These are phyloP conservation scores for Aristolochia fimbriata DNA, from an alignment of 164 flowering plant species.

Conservation along the genomic window DNA sequence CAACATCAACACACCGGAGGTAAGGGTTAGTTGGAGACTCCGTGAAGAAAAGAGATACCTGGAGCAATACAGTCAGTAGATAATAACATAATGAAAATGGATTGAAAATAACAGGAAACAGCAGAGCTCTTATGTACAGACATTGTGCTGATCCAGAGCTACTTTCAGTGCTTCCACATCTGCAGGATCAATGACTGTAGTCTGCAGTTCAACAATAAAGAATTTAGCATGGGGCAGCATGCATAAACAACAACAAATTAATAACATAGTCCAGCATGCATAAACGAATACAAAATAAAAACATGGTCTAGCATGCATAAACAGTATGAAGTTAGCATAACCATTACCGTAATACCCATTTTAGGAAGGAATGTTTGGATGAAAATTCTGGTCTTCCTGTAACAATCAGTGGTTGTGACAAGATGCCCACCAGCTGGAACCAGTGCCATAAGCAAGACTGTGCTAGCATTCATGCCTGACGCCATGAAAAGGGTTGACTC, in stretches of 20 bases:
- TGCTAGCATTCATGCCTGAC: constrained; percentile 96
- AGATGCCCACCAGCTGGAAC: constrained; percentile 94
- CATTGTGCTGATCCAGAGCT: constrained; percentile 63
- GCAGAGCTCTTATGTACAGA: constrained; percentile 22
- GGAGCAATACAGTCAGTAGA: constrained; percentile 12
- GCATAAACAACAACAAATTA: too few relatives aligned
- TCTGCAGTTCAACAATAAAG: constrained; percentile 39
- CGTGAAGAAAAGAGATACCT: constrained; percentile 93
- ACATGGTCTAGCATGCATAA: neutral
- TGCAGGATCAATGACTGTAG: constrained; percentile 86
- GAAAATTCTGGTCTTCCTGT: constrained; percentile 81
- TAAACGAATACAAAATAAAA: neutral
- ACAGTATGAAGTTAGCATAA: neutral
- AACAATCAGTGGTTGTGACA: constrained; percentile 93
- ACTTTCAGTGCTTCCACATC: constrained; percentile 60
- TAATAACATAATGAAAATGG: neutral
- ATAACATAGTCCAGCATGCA: neutral
- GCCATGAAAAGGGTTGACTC: constrained; percentile 82
- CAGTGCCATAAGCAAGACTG: constrained; percentile 75
- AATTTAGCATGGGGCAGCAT: too few relatives aligned
- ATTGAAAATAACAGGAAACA: neutral
- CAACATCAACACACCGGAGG: constrained; percentile 85
- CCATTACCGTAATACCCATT: constrained; percentile 72
- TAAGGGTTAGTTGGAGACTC: constrained; percentile 98
- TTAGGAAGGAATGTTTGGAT: constrained; percentile 80